Evolutionary conservation across 106 monocot species (phyloP).

Genomic region (Dioscorea alata): DNA sequence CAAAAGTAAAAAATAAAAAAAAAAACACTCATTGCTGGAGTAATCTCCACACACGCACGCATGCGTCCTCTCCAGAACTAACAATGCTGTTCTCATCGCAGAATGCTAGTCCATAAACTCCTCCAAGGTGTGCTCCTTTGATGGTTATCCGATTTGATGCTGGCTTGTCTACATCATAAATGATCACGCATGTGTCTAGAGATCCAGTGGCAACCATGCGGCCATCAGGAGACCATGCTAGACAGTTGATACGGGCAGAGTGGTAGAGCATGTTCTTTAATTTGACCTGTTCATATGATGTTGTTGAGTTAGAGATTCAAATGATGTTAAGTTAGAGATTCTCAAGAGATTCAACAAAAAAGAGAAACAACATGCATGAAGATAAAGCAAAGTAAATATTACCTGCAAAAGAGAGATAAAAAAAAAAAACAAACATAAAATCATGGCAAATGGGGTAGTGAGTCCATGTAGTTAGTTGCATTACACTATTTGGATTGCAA

Average conservation of each 20-base stretch:
- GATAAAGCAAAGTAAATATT: too few relatives aligned
- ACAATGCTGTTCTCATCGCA: slow-evolving; percentile 51
- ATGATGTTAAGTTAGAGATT: too few relatives aligned
- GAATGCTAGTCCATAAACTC: slow-evolving; percentile 85
- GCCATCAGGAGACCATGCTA: slow-evolving; percentile 90
- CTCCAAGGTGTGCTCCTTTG: slow-evolving; percentile 95
- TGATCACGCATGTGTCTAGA: slow-evolving; percentile 77
- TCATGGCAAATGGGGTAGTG: too few relatives aligned
- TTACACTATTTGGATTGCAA: too few relatives aligned
- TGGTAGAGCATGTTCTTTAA: slow-evolving; percentile 98
- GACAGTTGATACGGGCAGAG: slow-evolving; percentile 86
- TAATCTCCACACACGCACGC: slow-evolving; percentile 81
- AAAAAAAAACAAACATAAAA: too few relatives aligned
- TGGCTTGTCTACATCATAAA: slow-evolving; percentile 77
- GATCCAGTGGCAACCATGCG: slow-evolving; percentile 86
- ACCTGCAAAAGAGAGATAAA: too few relatives aligned
- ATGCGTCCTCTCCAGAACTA: slow-evolving; percentile 90
- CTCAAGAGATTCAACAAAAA: too few relatives aligned
- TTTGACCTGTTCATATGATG: slow-evolving; percentile 50
- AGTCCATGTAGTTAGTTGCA: too few relatives aligned
- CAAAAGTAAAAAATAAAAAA: too few relatives aligned
- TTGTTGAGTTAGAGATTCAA: too few relatives aligned
- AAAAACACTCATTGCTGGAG: slow-evolving; percentile 17
- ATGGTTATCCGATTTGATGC: slow-evolving; percentile 65
- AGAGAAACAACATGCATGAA: too few relatives aligned